Base-by-base conservation (phyloP, 768 basidiomycete genomes). In the Pisolithus tinctorius region DNA sequence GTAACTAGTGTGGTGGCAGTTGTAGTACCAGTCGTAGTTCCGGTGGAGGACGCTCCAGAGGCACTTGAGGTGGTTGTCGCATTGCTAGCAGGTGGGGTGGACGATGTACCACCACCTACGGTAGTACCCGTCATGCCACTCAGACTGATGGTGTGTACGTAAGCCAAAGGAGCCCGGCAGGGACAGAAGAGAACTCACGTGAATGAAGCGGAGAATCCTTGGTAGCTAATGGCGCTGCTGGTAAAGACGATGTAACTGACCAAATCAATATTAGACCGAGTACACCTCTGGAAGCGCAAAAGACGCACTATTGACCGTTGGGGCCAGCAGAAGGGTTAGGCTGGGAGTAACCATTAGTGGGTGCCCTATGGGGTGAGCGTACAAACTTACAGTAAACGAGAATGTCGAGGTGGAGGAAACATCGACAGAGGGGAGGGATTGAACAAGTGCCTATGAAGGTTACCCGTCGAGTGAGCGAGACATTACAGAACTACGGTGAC, bases 171-270 rank as follows among this genome's bases (percentile, higher is more conserved):
- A 9, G 23, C 16, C 36, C 34, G 10, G 41, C 14, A 17, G 14
- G 11, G 0, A 17, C 17, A 31, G 20, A 27, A 4, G 6, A 9
- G 38, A 2, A 68, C 78, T 46, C 55, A 83, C 84, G 63, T 60
- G 69, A 88, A 87, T 54, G 69, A 71, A 0, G 77, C 73, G 0
- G 85, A 85, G 61, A 68, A 84, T 25, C 63, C 69, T 0, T 52
- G 51, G 49, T 78, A 79, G 1, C 58, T 52, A 41, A 47, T 27
- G 53, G 67, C 31, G 23, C 59, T 70, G 3, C 75, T 78, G 25
- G 64, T 74, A 59, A 88, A 81, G 53, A 75, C 75, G 55, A 88
- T 62, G 64, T 86, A 88, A 56, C 86, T 88, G 44, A 4, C 34
- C 34, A 29, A 4, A 29, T 17, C 29, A 42, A 52, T 20, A 20